Evolutionary conservation across 2,329 filamentous ascomycete genomes (phyloP).

Genomic region (Exophiala phaeomuriformis): DNA sequence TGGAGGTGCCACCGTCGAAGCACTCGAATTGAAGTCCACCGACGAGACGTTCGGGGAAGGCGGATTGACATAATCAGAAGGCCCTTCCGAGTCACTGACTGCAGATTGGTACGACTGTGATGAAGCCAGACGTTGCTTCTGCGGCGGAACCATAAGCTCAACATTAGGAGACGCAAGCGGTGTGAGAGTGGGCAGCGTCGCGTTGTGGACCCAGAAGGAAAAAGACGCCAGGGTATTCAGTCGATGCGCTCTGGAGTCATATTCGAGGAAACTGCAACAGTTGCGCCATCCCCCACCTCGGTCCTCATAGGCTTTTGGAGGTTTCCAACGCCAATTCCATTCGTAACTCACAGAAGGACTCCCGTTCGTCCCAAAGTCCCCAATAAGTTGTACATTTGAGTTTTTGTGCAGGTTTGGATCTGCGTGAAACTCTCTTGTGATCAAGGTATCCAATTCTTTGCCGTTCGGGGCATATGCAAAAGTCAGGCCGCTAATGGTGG

Average conservation of each 20-base stretch:
- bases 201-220: slow-evolving; percentile 88
- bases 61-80: slow-evolving; percentile 32
- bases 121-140: slow-evolving; percentile 72
- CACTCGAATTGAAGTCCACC: slow-evolving; percentile 29
- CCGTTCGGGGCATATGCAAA: slow-evolving; percentile 82
- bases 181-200: slow-evolving; percentile 39
- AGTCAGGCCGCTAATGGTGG: slow-evolving; percentile 77
- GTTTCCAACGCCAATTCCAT: slow-evolving; percentile 96
- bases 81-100: slow-evolving; percentile 61
- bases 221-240: slow-evolving; percentile 85
- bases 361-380: slow-evolving; percentile 80
- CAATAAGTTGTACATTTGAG: slow-evolving; percentile 88
- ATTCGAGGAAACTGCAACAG: slow-evolving; percentile 94
- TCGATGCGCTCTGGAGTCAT: slow-evolving; percentile 85
- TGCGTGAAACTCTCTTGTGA: slow-evolving; percentile 92
- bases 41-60: slow-evolving; percentile 28
- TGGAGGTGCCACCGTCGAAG: slow-evolving; percentile 23
- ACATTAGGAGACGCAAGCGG: slow-evolving; percentile 65
- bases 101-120: slow-evolving; percentile 79
- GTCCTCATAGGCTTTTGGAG: slow-evolving; percentile 74
- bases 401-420: slow-evolving; percentile 98
- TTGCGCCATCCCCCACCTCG: slow-evolving; percentile 90
- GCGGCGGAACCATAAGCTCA: slow-evolving; percentile 61
- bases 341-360: slow-evolving; percentile 78
- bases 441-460: slow-evolving; percentile 83